Evolutionary conservation across 495 filamentous ascomycete species (phyloP).

Genomic region (Cercophora samala): DNA sequence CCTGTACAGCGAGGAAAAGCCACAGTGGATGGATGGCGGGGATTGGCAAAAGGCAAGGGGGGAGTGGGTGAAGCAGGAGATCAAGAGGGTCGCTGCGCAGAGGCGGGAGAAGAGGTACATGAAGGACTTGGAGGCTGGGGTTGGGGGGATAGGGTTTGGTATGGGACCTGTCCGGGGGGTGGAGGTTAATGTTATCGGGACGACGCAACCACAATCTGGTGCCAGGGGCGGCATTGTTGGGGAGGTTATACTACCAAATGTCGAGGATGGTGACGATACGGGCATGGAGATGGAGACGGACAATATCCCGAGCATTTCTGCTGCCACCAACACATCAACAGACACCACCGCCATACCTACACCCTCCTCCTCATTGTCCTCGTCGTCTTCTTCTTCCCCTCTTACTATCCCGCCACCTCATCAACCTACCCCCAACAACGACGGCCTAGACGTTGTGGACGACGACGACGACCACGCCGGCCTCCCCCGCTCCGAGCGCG

Average conservation of each 20-base stretch:
- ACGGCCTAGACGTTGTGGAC: not conserved
- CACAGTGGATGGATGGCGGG: constrained; percentile 57
- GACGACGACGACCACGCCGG: not conserved
- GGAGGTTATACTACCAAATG: not conserved
- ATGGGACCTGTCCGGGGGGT: not conserved
- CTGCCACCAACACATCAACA: not conserved
- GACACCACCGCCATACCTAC: not conserved
- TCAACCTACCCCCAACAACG: not conserved
- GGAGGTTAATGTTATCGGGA: constrained; percentile 7
- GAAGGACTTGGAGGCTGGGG: constrained; percentile 33
- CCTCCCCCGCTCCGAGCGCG: constrained; percentile 15
- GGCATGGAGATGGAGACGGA: not conserved
- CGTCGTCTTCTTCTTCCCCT: not conserved
- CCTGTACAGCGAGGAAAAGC: constrained; percentile 46
- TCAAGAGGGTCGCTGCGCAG: constrained; percentile 46
- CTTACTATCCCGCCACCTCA: not conserved
- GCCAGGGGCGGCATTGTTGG: not conserved
- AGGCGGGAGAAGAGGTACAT: constrained; percentile 39
- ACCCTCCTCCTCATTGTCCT: not conserved
- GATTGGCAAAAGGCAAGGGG: constrained; percentile 48
- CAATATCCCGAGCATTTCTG: not conserved
- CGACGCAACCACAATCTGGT: not conserved
- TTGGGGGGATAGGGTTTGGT: constrained; percentile 22
- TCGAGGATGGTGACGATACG: not conserved
- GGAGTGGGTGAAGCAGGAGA: constrained; percentile 47